A percentile compares a stretch with the other conserved stretches of the same genome.
Evolutionary conservation across 306 rosid species (phyloP).

Genomic region (Nissolia schottii): DNA sequence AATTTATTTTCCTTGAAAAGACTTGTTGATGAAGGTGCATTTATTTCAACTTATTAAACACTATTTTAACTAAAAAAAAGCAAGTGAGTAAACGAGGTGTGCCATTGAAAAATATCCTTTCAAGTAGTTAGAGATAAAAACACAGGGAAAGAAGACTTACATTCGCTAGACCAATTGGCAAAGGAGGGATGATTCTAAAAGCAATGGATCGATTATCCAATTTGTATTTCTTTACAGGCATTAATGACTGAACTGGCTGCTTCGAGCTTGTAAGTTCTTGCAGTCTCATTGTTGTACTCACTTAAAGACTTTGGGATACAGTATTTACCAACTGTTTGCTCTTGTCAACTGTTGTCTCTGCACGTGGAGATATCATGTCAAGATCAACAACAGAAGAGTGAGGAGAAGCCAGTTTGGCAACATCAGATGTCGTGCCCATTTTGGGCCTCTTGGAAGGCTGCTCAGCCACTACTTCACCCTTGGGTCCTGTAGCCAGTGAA

Average conservation of each 20-base stretch:
- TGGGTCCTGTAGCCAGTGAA: conserved; percentile 69
- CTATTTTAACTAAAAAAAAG: too few relatives aligned
- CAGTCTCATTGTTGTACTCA: conserved; percentile 34
- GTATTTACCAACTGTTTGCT: conserved; percentile 36
- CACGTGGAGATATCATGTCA: conserved; percentile 37
- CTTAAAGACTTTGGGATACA: conserved; percentile 54
- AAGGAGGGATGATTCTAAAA: conserved; percentile 74
- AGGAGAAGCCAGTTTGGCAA: conserved; percentile 50
- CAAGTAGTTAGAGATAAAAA: neutral
- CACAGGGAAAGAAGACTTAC: conserved; percentile 46
- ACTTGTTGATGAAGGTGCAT: neutral
- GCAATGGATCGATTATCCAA: conserved; percentile 73
- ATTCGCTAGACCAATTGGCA: conserved; percentile 69
- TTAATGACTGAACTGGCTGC: conserved; percentile 50
- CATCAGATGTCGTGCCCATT: conserved; percentile 45
- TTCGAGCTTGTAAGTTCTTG: conserved; percentile 54
- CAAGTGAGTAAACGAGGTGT: neutral
- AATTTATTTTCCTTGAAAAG: neutral
- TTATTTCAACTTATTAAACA: too few relatives aligned
- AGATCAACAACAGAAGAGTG: conserved; percentile 42
- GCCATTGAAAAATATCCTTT: conserved; percentile 1
- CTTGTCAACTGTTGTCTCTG: conserved; percentile 49
- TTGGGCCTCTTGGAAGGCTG: conserved; percentile 74
- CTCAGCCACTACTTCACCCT: conserved; percentile 59
- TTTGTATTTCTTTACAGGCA: conserved; percentile 66